phyloP scores from a whole-genome alignment of 2,329 filamentous ascomycete genomes.

The Venturia oleaginea region DNA sequence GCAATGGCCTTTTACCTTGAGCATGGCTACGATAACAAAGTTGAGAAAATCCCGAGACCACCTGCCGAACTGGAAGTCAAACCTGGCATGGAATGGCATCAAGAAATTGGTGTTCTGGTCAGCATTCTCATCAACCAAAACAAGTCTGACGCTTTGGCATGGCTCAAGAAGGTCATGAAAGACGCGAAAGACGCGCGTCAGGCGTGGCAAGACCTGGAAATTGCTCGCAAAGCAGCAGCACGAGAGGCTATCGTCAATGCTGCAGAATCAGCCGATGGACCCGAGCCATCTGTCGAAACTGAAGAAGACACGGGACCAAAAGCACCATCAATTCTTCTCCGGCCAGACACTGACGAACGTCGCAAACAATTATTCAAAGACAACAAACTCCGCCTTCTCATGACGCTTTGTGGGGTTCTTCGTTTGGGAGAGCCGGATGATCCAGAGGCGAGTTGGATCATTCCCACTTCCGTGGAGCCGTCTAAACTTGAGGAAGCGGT shows the following conservation, averaged over 20 bases:
- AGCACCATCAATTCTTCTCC: conserved; percentile 45
- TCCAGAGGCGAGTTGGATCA: conserved; percentile 66
- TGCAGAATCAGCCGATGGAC: not conserved
- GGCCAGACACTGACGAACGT: conserved; percentile 45
- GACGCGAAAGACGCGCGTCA: conserved; percentile 64
- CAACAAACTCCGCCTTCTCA: conserved; percentile 73
- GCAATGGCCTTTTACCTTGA: conserved; percentile 80
- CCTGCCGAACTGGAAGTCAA: conserved; percentile 80
- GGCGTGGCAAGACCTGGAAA: conserved; percentile 66
- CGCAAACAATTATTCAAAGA: conserved; percentile 80
- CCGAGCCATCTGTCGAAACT: not conserved
- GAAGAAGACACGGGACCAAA: conserved; percentile 23
- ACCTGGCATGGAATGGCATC: conserved; percentile 51
- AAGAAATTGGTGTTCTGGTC: conserved; percentile 72
- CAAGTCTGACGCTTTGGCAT: conserved; percentile 65
- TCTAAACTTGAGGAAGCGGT: conserved; percentile 58
- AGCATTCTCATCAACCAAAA: conserved; percentile 72
- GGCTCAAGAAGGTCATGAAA: conserved; percentile 65
- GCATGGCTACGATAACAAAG: conserved; percentile 78
- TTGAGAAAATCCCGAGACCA: conserved; percentile 54
- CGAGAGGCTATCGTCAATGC: not conserved
- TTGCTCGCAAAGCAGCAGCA: conserved; percentile 44
- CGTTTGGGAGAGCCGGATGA: conserved; percentile 60
- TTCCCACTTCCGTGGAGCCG: conserved; percentile 49
- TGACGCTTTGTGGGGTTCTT: conserved; percentile 65